phyloP scores from a whole-genome alignment of 345 rosid species.

The Geranium rotundifolium region DNA sequence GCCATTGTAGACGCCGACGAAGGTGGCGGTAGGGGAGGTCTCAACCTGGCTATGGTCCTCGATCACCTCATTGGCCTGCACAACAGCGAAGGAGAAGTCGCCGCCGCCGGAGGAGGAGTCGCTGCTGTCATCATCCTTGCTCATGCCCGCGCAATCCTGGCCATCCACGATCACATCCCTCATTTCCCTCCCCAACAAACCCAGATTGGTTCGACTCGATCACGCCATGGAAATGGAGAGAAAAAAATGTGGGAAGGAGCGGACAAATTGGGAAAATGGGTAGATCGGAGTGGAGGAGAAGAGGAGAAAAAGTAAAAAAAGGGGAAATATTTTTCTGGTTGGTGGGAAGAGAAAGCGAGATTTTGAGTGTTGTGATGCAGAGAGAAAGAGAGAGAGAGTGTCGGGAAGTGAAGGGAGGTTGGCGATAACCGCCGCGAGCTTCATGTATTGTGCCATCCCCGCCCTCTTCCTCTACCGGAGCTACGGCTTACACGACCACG shows the following conservation, averaged over 20 bases:
- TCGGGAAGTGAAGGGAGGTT: no score
- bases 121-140: slow-evolving; percentile 36
- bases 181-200: slow-evolving; percentile 47
- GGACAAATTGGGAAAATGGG: no score
- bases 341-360: background rate
- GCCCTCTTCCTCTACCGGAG: no score
- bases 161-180: slow-evolving; percentile 87
- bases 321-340: background rate
- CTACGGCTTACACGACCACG: no score
- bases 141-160: slow-evolving; percentile 66
- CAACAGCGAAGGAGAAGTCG: slow-evolving; percentile 75
- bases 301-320: slow-evolving; percentile 6
- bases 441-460: no score
- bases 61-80: slow-evolving; percentile 72
- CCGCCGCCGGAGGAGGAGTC: slow-evolving; percentile 35
- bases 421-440: no score
- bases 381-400: background rate
- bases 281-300: slow-evolving; percentile 8
- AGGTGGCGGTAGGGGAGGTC: no score
- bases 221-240: background rate
- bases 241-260: no score
- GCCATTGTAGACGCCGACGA: slow-evolving; percentile 84
- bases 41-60: slow-evolving; percentile 94
- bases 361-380: background rate
- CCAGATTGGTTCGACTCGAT: background rate